phyloP scores from a whole-genome alignment of 805 yeast genomes.

The Candida insectorum region DNA sequence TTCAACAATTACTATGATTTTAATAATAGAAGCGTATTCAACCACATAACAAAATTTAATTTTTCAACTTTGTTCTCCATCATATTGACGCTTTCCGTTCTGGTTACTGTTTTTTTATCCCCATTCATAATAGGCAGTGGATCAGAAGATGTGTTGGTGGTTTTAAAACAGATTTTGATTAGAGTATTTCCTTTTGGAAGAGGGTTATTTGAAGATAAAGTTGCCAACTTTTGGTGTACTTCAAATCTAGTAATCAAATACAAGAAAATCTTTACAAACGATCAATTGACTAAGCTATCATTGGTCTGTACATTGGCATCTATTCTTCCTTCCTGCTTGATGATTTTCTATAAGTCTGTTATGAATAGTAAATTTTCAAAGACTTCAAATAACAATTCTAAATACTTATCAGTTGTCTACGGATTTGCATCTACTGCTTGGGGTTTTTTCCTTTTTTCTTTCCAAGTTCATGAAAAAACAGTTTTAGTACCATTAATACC shows the following conservation, averaged over 20 bases:
- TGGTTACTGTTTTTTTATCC: slow-evolving; percentile 48
- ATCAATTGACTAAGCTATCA: slow-evolving; percentile 59
- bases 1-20: slow-evolving; percentile 18
- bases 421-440: slow-evolving; percentile 80
- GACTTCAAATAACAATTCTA: slow-evolving; percentile 12
- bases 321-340: slow-evolving; percentile 27
- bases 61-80: slow-evolving; percentile 58
- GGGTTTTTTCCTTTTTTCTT: slow-evolving; percentile 86
- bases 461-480: slow-evolving; percentile 95
- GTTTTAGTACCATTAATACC: slow-evolving; percentile 88
- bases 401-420: slow-evolving; percentile 40
- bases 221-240: slow-evolving; percentile 98
- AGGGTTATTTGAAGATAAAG: slow-evolving; percentile 96
- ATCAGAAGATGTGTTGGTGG: slow-evolving; percentile 15
- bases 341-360: slow-evolving; percentile 35
- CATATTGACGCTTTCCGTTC: slow-evolving; percentile 56
- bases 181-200: slow-evolving; percentile 90
- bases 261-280: slow-evolving; percentile 48
- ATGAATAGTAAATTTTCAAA: slow-evolving; percentile 15
- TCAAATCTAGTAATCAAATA: slow-evolving; percentile 76
- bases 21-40: slow-evolving; percentile 10
- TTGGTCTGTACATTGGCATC: slow-evolving; percentile 47
- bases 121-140: slow-evolving; percentile 51
- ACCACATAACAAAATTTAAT: slow-evolving; percentile 35
- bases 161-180: slow-evolving; percentile 44